These are phyloP conservation scores for Pseudonectria buxi DNA, from an alignment of 2,329 filamentous ascomycete species.

Conservation along the genomic window DNA sequence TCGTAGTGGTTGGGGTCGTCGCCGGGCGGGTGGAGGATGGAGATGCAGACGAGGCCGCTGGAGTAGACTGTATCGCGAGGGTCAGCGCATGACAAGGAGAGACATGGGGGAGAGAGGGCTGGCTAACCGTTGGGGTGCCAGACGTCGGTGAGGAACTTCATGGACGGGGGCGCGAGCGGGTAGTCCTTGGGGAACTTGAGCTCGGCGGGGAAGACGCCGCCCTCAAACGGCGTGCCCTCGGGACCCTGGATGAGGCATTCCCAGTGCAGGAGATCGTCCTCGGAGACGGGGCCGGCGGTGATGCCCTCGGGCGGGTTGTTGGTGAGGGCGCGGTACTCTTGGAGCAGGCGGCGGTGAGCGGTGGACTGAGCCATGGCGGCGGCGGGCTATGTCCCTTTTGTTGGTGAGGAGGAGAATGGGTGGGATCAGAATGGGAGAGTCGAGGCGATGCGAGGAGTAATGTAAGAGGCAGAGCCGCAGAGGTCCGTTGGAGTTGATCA, in stretches of 20 bases:
- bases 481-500: too few relatives aligned
- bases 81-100: neutral
- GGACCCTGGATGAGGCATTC: slow-evolving; percentile 94
- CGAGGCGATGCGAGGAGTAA: too few relatives aligned
- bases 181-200: slow-evolving; percentile 95
- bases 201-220: slow-evolving; percentile 90
- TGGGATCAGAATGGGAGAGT: slow-evolving; percentile 4
- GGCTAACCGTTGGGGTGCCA: slow-evolving; percentile 89
- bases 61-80: slow-evolving; percentile 71
- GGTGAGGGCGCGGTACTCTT: slow-evolving; percentile 91
- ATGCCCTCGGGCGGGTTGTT: slow-evolving; percentile 97
- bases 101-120: slow-evolving; percentile 1
- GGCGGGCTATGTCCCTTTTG: neutral
- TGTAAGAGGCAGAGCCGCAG: too few relatives aligned
- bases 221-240: slow-evolving; percentile 92
- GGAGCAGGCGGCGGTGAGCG: slow-evolving; percentile 75
- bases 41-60: slow-evolving; percentile 90
- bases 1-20: slow-evolving; percentile 99
- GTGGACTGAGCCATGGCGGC: slow-evolving; percentile 50
- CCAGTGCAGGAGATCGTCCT: slow-evolving; percentile 95
- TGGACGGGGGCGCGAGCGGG: slow-evolving; percentile 88
- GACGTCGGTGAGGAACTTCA: slow-evolving; percentile 90
- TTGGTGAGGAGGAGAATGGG: neutral
- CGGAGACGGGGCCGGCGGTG: slow-evolving; percentile 83
- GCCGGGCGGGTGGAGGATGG: slow-evolving; percentile 92